Evolutionary conservation across 805 yeast genomes (phyloP).

Genomic region (Cyberlindnera meyerae): DNA sequence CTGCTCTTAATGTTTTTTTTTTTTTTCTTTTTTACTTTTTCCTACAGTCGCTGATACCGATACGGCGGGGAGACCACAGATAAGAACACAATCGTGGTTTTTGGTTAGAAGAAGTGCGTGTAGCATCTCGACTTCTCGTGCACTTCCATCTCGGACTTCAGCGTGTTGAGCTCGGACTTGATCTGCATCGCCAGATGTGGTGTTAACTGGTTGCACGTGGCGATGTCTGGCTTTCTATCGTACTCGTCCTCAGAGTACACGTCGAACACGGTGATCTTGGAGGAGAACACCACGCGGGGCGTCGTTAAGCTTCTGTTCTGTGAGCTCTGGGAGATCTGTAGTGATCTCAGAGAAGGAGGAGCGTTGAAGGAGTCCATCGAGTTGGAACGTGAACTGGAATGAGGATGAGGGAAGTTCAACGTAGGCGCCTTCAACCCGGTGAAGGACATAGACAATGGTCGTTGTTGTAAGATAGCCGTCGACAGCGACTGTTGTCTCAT

Average conservation of each 20-base stretch:
- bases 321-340: background rate
- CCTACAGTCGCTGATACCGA: too few species aligned
- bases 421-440: slow-evolving; percentile 59
- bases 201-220: slow-evolving; percentile 88
- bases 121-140: slow-evolving; percentile 75
- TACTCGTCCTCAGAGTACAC: slow-evolving; percentile 81
- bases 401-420: slow-evolving; percentile 37
- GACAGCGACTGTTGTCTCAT: slow-evolving; percentile 12
- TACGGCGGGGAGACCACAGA: too few species aligned
- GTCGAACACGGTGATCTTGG: slow-evolving; percentile 77
- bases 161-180: slow-evolving; percentile 74
- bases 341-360: slow-evolving; percentile 27
- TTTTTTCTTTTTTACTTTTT: too few species aligned
- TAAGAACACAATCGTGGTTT: too few species aligned
- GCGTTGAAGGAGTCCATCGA: slow-evolving; percentile 23
- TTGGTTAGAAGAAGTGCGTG: slow-evolving; percentile 81
- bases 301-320: background rate
- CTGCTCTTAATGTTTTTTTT: too few species aligned
- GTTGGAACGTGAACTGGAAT: slow-evolving; percentile 19
- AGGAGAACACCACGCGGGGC: slow-evolving; percentile 57
- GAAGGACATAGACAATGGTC: slow-evolving; percentile 48
- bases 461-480: slow-evolving; percentile 20
- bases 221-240: slow-evolving; percentile 88
- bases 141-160: slow-evolving; percentile 77
- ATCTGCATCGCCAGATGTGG: slow-evolving; percentile 83